Evolutionary conservation across 148 eudicot species (phyloP), one percentile per base, ranked within the genome.

Genomic region (Talinum fruticosum): DNA sequence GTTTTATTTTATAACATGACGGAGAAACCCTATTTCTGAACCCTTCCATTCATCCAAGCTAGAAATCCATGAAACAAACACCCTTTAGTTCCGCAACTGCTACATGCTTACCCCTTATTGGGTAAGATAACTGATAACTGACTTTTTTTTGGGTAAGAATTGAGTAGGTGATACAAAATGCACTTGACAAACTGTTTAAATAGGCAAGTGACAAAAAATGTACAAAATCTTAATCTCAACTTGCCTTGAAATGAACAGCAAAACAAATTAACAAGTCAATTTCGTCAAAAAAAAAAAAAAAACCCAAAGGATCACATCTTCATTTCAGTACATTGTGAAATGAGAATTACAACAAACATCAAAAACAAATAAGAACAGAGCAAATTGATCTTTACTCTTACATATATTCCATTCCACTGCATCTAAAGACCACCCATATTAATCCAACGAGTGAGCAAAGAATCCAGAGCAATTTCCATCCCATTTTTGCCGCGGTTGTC

Each of bases 291-390:
- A 5, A 8, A 59, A 59, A 6, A n/a, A 6, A 24, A 59, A 26
- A 23, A 23, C 2, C 10, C 2, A 23, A 62, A 12, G 8, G 28
- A 62, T 5, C 23, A 57, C 2, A 6, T 0, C 45, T 57, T 24
- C 82, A 73, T 66, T 79, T 73, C 77, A 77, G 73, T 36, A 68
- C 78, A 78, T 64, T 74, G 69, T 77, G 84, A 82, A 82, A 78
- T 73, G 71, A 82, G 38, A 62, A 10, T 28, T 28, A 62, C 77
- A 78, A 45, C 78, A 73, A 64, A 68, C 66, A 24, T 79, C 67
- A 78, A 49, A 73, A 68, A 74, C 26, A 61, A 44, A 69, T 47
- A 69, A 44, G 38, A 66, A 57, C 21, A 69, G 24, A 38, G 49
- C 64, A 51, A 62, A 38, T 41, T 18, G 21, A 66, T 64, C 75